These are phyloP conservation scores for Elsinoe batatas DNA, from an alignment of 2,329 filamentous ascomycete species.

Conservation along the genomic window DNA sequence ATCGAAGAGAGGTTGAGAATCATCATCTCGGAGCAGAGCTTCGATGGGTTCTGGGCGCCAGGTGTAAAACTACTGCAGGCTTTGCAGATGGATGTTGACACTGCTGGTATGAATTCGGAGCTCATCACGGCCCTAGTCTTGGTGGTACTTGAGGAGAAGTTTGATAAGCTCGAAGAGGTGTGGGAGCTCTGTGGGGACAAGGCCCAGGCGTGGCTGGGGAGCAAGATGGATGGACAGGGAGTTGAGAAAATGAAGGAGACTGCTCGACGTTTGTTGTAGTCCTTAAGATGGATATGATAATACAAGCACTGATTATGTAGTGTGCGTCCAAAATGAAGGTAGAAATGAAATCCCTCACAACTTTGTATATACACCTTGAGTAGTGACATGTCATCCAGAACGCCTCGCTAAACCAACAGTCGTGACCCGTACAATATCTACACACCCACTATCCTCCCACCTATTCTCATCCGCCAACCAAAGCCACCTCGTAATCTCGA, in stretches of 20 bases:
- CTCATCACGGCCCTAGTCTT: slow-evolving; percentile 37
- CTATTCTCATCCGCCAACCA: slow-evolving; percentile 13
- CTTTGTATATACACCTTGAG: not conserved
- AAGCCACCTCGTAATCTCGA: slow-evolving; percentile 15
- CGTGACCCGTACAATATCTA: slow-evolving; percentile 8
- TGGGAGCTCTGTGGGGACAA: slow-evolving; percentile 59
- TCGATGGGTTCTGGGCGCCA: slow-evolving; percentile 45
- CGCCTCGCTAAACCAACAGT: slow-evolving; percentile 6
- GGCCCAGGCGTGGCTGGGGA: slow-evolving; percentile 43
- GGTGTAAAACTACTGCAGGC: slow-evolving; percentile 20
- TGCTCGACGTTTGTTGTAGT: not conserved
- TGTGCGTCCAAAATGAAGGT: not conserved
- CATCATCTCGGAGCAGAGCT: slow-evolving; percentile 47
- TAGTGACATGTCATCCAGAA: not conserved
- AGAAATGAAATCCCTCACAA: not conserved
- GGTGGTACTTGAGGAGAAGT: slow-evolving; percentile 39
- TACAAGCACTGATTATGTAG: too few relatives aligned
- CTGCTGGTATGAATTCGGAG: slow-evolving; percentile 16
- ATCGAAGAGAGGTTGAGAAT: slow-evolving; percentile 26
- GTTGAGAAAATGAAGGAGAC: not conserved
- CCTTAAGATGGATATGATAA: too few relatives aligned
- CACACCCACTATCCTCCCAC: slow-evolving; percentile 14
- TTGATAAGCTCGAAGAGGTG: slow-evolving; percentile 40
- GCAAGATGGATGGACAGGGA: slow-evolving; percentile 18
- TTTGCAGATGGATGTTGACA: slow-evolving; percentile 17